Percentiles rank a stretch among this genome's conserved stretches.
phyloP scores from a whole-genome alignment of 2,329 filamentous ascomycete genomes.

The Diaporthe batatas region DNA sequence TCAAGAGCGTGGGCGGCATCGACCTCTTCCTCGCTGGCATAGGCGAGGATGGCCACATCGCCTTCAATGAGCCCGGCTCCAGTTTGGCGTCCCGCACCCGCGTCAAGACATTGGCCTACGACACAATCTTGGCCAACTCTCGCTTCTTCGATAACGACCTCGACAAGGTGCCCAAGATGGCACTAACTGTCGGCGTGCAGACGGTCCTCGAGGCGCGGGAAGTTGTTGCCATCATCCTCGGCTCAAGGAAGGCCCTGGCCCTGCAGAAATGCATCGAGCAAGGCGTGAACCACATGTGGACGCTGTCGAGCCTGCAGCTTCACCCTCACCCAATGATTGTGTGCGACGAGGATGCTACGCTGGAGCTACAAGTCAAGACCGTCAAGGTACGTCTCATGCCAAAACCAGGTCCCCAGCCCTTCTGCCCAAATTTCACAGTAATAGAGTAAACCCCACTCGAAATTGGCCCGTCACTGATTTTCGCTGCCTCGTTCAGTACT shows the following conservation, averaged over 20 bases:
- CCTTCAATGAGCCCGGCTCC: slow-evolving; percentile 85
- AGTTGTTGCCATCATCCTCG: slow-evolving; percentile 80
- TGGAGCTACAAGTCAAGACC: slow-evolving; percentile 75
- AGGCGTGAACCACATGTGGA: slow-evolving; percentile 86
- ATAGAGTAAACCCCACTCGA: background rate
- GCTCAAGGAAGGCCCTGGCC: slow-evolving; percentile 79
- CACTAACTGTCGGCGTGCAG: slow-evolving; percentile 72
- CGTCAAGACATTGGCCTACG: slow-evolving; percentile 83
- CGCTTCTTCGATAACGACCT: slow-evolving; percentile 78
- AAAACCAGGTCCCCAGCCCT: background rate
- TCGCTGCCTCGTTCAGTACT: slow-evolving; percentile 57
- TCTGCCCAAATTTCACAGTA: too few relatives aligned
- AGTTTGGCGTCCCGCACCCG: slow-evolving; percentile 77
- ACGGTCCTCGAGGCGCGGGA: slow-evolving; percentile 76
- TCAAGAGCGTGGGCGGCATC: slow-evolving; percentile 77
- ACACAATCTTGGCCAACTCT: slow-evolving; percentile 82
- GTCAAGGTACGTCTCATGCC: slow-evolving; percentile 58
- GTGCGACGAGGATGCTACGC: slow-evolving; percentile 78
- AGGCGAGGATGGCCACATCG: slow-evolving; percentile 83
- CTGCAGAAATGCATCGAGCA: slow-evolving; percentile 81
- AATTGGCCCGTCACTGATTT: background rate
- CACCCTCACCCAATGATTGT: slow-evolving; percentile 81
- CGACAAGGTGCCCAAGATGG: slow-evolving; percentile 76
- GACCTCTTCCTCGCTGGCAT: slow-evolving; percentile 84
- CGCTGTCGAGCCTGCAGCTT: slow-evolving; percentile 78